Evolutionary conservation across 176 grass and related monocot genomes (phyloP).

Genomic region (Typha latifolia): DNA sequence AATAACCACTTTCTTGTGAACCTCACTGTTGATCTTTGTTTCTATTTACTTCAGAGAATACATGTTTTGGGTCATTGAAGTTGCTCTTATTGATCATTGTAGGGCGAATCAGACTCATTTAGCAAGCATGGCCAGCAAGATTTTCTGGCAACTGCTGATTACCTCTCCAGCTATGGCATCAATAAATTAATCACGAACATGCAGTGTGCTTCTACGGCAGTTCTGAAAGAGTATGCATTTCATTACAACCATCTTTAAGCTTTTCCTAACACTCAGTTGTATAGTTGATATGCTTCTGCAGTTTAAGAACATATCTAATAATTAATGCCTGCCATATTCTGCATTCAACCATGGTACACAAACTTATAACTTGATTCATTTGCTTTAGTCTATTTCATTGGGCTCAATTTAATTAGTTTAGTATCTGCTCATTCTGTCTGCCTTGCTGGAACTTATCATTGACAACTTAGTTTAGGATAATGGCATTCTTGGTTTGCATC

Average conservation of each 20-base stretch:
- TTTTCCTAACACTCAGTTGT: neutral
- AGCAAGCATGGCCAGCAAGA: slow-evolving; percentile 50
- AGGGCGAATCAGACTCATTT: slow-evolving; percentile 55
- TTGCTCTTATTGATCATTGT: slow-evolving; percentile 15
- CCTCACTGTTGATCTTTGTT: too few species aligned
- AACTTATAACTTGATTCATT: too few species aligned
- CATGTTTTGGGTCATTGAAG: neutral
- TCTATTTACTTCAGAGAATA: too few species aligned
- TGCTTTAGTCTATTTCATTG: too few species aligned
- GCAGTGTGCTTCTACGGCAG: slow-evolving; percentile 53
- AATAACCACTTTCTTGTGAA: too few species aligned
- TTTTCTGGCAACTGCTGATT: slow-evolving; percentile 83
- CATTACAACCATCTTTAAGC: slow-evolving; percentile 4
- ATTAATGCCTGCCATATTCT: neutral
- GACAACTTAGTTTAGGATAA: too few species aligned
- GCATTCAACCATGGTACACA: neutral
- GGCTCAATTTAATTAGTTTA: too few species aligned
- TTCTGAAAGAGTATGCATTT: slow-evolving; percentile 84
- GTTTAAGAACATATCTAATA: too few species aligned
- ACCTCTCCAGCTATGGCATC: slow-evolving; percentile 67
- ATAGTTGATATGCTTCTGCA: too few species aligned
- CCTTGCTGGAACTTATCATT: too few species aligned
- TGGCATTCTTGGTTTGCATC: too few species aligned
- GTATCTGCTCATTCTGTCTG: too few species aligned
- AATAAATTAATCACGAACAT: slow-evolving; percentile 55